Percentiles rank a stretch among this genome's conserved stretches.
phyloP scores from a whole-genome alignment of 768 basidiomycete species.

The Scleroderma bovista region DNA sequence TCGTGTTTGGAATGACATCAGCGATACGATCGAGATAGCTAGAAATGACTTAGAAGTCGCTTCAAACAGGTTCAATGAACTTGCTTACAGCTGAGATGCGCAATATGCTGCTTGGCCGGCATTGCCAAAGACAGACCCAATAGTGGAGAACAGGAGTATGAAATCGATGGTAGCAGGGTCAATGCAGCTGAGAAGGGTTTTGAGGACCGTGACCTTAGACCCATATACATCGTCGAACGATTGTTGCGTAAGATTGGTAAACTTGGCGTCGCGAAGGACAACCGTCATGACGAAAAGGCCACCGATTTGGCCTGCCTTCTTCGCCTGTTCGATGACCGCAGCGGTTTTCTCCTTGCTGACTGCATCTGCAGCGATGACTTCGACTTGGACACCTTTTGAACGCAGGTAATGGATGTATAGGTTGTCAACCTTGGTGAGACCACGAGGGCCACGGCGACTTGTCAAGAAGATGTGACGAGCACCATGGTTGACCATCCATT shows the following conservation, averaged over 20 bases:
- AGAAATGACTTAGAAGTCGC: neutral
- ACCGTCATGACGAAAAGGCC: constrained; percentile 32
- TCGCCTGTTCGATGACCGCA: constrained; percentile 16
- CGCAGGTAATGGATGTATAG: constrained; percentile 26
- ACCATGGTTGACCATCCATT: constrained; percentile 30
- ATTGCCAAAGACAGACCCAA: constrained; percentile 30
- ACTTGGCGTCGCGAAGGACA: constrained; percentile 29
- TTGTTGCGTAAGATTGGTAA: constrained; percentile 29
- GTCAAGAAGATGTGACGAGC: constrained; percentile 30
- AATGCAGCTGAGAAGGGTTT: constrained; percentile 9
- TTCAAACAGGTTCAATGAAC: neutral
- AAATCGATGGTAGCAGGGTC: constrained; percentile 24
- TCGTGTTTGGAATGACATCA: constrained; percentile 23
- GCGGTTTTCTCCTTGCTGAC: constrained; percentile 17
- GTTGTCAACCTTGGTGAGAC: constrained; percentile 19
- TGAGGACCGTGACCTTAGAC: constrained; percentile 17
- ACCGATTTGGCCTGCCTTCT: constrained; percentile 22
- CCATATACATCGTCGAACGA: constrained; percentile 21
- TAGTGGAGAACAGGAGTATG: constrained; percentile 29
- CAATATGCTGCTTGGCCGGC: constrained; percentile 22
- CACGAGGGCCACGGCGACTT: constrained; percentile 16
- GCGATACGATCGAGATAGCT: constrained; percentile 31
- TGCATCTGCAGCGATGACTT: constrained; percentile 25
- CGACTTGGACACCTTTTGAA: constrained; percentile 17
- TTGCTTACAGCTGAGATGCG: constrained; percentile 11